Base-by-base conservation (phyloP, 257 asterid species). In the Ilex aquifolium region DNA sequence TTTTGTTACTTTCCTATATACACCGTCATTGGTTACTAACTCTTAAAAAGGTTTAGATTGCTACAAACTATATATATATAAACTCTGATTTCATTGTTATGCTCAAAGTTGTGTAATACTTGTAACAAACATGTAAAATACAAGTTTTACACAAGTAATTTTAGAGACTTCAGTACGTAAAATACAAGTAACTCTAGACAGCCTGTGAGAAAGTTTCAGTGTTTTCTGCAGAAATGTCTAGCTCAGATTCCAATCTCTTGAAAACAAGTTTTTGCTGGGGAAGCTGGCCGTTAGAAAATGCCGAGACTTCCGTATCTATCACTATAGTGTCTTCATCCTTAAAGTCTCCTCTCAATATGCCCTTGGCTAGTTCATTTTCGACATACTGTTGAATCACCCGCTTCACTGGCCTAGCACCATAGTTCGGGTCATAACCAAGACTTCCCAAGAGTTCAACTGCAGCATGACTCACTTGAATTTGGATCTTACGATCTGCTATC, bases 351-450 rank as follows among this genome's bases (percentile, higher is more conserved):
- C 95, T 82, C 75, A 92, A 69, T 32, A 92, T 92, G 27, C 95
- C 96, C 79, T 82, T 92, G 56, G 99, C 99, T 6, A 92, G 80
- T 83, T 87, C 95, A 48, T 89, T 92, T 67, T 92, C 99, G 0
- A 92, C 77, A 31, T 86, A 66, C 36, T 89, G 96, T 68, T 92
- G 97, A 69, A 89, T 82, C 67, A 87, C 95, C 3, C 96, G 87
- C 82, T 89, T 89, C 75, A 92, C 99, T 0, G 99, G 99, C 73
- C 99, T 71, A 2, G 99, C 99, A 14, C 99, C 99, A 6, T 87
- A 92, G 81, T 82, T 89, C 0, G 95, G 96, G 71, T 92, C 99
- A 14, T 87, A 92, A 4, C 99, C 99, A 1, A 89, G 87, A 65
- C 72, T 85, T 21, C 91, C 90, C 15, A 92, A 80, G 32, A 85